Base-by-base conservation (phyloP, 768 basidiomycete species). In the Boletus sp. region DNA sequence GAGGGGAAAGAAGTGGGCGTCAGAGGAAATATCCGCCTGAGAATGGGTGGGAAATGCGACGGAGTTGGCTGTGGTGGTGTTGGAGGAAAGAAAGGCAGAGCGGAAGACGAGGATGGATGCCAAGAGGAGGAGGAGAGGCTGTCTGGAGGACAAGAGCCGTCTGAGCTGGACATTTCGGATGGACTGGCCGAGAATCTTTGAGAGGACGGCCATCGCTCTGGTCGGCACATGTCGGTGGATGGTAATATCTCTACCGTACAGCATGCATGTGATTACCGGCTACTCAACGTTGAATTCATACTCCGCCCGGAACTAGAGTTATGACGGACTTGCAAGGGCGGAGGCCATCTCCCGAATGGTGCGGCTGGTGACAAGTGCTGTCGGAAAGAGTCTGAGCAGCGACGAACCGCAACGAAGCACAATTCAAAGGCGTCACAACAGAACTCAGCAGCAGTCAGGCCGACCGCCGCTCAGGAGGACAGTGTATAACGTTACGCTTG, bases 1-100 rank as follows among this genome's bases (percentile, higher is more conserved):
- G 5, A 79, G 81, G 0, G 87, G 87, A 64, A 94, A 94, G 64
- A 80, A 75, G 12, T 71, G 73, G 4, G 78, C 79, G 64, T 92
- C 83, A 1, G 73, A 65, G 0, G 68, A 71, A 59, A 90, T 80
- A 36, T 81, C 74, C 12, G 77, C 70, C 7, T 72, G 66, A 85
- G 88, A 6, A 90, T 84, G 2, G 87, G 77, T 3, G 24, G 24
- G 24, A 3, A 24, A 24, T 24, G 24, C 24, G 24, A 24, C n/a
- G 91, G 60, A 83, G 80, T 3, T 76, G 66, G 54, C 82, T 79
- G 32, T 82, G 77, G 17, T 40, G 83, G 80, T 41, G 78, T 74
- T 29, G 72, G 62, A 50, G 12, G 50, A 49, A 11, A 57, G 46
- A 46, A 82, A 59, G 0, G 77, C 72, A 6, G 80, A 77, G 12